Conservation (phyloP, 106 monocot genomes). For the Allium sativum region DNA sequence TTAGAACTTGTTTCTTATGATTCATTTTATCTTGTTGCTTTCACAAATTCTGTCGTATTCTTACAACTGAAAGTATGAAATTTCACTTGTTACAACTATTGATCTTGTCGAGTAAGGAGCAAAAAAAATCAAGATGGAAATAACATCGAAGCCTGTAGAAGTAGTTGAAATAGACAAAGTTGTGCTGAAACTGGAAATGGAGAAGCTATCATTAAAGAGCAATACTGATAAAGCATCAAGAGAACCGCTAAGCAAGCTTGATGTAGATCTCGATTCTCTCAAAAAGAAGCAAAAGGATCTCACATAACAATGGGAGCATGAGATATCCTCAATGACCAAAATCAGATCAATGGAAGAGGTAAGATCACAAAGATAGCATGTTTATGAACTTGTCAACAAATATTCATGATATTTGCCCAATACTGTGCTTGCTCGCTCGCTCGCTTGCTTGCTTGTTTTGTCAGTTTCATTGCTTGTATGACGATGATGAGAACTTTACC, state of each 20-base stretch:
- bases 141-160: slow-evolving; percentile 90
- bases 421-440: background rate
- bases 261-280: slow-evolving; percentile 56
- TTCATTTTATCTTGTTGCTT: too few relatives aligned
- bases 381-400: background rate
- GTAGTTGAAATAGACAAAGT: slow-evolving; percentile 89
- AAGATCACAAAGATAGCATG: background rate
- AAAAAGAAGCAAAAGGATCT: slow-evolving; percentile 73
- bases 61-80: too few relatives aligned
- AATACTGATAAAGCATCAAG: slow-evolving; percentile 87
- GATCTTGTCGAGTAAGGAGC: slow-evolving; percentile 90
- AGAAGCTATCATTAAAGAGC: slow-evolving; percentile 87
- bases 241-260: slow-evolving; percentile 69
- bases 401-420: too few relatives aligned
- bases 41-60: too few relatives aligned
- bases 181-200: slow-evolving; percentile 93
- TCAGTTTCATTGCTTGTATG: background rate
- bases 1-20: too few relatives aligned
- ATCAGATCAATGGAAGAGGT: slow-evolving; percentile 92
- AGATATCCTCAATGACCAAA: slow-evolving; percentile 69
- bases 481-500: slow-evolving; percentile 2
- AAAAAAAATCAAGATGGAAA: slow-evolving; percentile 92
- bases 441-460: too few relatives aligned
- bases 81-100: slow-evolving; percentile 46
- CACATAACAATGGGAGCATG: slow-evolving; percentile 63